Base-by-base conservation (phyloP, 176 grass and related monocot genomes). In the Oryza nivara region DNA sequence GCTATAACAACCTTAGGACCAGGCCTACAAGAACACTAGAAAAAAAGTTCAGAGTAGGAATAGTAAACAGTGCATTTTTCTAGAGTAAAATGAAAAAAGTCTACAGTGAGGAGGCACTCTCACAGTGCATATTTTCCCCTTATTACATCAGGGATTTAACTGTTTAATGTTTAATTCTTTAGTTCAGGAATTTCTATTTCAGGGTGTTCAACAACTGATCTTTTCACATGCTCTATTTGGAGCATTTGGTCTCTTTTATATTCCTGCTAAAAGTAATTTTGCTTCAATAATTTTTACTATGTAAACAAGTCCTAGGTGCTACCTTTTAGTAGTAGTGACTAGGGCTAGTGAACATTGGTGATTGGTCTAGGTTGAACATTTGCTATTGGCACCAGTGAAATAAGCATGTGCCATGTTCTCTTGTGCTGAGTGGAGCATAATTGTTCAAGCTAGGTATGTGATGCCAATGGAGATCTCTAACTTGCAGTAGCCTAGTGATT, bases 401-500 rank as follows among this genome's bases (percentile, higher is more conserved):
- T 26, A 68, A 58, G 83, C 83, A 89, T 86, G 78, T 67, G 88
- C 65, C 43, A 72, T 82, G 88, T 86, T 89, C 44, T 77, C 32
- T 72, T 73, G 12, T 30, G 70, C 16, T 9, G 52, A 77, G 69
- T 46, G 47, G 19, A 75, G 76, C 76, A 89, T 84, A 80, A 45
- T 88, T 79, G 61, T 19, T 68, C 87, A 67, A 23, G 13, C 34
- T 45, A 25, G 56, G 35, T 19, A 74, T 73, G 69, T 36, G 5
- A 63, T 36, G 75, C 45, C 63, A 68, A 74, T 20, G 20, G 20
- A 80, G 70, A 68, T 80, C 25, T 63, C 35, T 41, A 38, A 44
- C 14, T 44, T n/a, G 36, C 30, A 46, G 28, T 48, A 70, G 6
- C 28, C 30, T 78, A 54, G 11, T 45, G 80, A 83, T 49, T n/a